Evolutionary conservation across 2,329 filamentous ascomycete genomes (phyloP), one percentile per base, ranked within the genome.

Genomic region (Colletotrichum sp.): DNA sequence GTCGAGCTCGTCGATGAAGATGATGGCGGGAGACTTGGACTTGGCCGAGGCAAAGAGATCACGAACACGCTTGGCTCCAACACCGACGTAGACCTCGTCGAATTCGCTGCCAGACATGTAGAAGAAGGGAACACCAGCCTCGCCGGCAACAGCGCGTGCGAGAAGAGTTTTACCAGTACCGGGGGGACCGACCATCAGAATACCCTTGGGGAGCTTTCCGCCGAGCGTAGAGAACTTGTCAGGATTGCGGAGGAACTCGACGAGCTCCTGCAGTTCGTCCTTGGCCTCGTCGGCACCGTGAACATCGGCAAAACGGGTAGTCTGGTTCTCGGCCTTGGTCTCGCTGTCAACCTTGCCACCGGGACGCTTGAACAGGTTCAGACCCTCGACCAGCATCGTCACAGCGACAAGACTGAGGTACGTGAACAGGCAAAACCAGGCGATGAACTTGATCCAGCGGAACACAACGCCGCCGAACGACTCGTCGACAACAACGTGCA

Each of bases 31-130:
- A 5, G 96, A 93, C 87, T 98, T 98, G 78, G 89, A 85, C 79
- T 96, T 95, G 78, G 96, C 96, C 71, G 94, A 92, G 61, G 89
- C 87, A 84, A 98, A 98, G n/a, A 98, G 91, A 77, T 98, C 97
- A 75, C 97, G 95, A 65, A 99, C 96, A 81, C 97, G 94, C 89
- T 99, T 98, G 61, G 96, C 96, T 82, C 96, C 96, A 70, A 99
- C 97, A 82, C 97, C 97, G 43, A 99, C 97, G 82, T 98, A 99
- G 68, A 99, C 94, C 85, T 99, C 97, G 82, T 99, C 97, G 82
- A 99, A 99, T 84, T 99, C 97, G 74, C 95, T 98, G 66, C 97
- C 97, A 82, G 97, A 99, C 96, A 99, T 98, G 90, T 98, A 99
- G 90, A 98, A 99, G 90, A 99, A 99, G 2, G 97, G 97, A 22